Base-by-base conservation (phyloP, 805 yeast genomes). In the Candida bentonensis region DNA sequence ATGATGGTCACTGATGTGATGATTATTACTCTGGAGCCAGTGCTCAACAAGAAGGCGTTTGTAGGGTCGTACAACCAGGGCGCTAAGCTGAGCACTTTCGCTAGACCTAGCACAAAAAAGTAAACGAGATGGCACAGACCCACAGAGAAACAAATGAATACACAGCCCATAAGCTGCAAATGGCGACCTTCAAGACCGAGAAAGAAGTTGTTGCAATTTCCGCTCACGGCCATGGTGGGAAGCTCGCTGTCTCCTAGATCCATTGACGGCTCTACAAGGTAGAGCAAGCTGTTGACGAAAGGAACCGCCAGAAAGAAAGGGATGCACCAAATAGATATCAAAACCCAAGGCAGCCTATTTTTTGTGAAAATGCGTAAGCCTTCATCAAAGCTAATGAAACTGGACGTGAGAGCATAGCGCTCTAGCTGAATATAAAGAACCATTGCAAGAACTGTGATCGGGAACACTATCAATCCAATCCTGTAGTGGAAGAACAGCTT, bases 1-100 rank as follows among this genome's bases (percentile, higher is more conserved):
- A 30, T 30, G 15, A 39, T 5, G 25, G 25, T 17, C 23, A 41
- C 9, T 7, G 43, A 7, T 22, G 26, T 17, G 7, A 5, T 4
- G 9, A 41, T 4, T 13, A 30, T 9, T 7, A 30, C 20, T 15
- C 36, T 9, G 20, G 17, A 5, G 20, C 20, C 36, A 25, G 15
- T 26, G 21, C 23, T 41, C 67, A 30, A 17, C 17, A 30, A 15
- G 20, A 11, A 9, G 13, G 36, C 7, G 20, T 30, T 30, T 17
- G n/a, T 9, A 9, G 36, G 36, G 17, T 30, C 36, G 17, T 11
- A 11, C 17, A 11, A 30, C 36, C 36, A 30, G 11, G 36, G n/a
- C 17, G 17, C 17, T 5, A 30, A 5, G 17, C 36, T 30, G n/a
- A 30, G 36, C 20, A 30, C 5, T 30, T 30, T 30, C 5, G n/a